Base-by-base conservation (phyloP, 2,329 filamentous ascomycete genomes). In the Fusarium torulosum region DNA sequence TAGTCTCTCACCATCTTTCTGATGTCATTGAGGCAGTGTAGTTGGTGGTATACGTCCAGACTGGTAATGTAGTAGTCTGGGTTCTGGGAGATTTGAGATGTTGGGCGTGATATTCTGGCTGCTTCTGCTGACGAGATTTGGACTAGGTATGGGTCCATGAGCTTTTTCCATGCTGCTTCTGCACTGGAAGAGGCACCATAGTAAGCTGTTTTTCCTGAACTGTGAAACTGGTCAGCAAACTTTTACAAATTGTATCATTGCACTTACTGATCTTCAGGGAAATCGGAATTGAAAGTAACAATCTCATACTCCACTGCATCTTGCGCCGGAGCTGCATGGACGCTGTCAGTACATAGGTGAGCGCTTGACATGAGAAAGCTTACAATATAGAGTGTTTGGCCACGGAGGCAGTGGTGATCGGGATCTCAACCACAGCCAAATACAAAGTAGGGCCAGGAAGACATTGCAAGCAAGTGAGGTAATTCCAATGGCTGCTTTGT, bases 51-150 rank as follows among this genome's bases (percentile, higher is more conserved):
- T 7, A 56, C 45, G n/a, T 56, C 45, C 8, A 56, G 29, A 11
- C 53, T 56, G 14, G 53, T 52, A 6, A 56, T 52, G 14, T 56
- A 56, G n/a, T 35, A 56, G 19, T 43, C 53, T 20, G 45, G 45
- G 13, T 35, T n/a, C 35, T 37, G 27, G 2, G 38, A 56, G 14
- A 56, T 56, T 38, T 52, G 29, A 1, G 53, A 56, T 17, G 53
- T 52, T 15, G 53, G 38, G 10, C 29, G 53, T 19, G 45, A 52
- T 14, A 56, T 7, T 5, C 11, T 2, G 19, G n/a, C 38, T 35
- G 45, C 29, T 25, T 56, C 45, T 29, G 42, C 25, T 6, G 11
- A 19, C 3, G 53, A 13, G 6, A 51, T 56, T 11, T 4, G 25
- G 2, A 56, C 29, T 4, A 51, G 21, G n/a, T 56, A 56, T 3